These are phyloP conservation scores for Davidsoniella eucalypti DNA, from an alignment of 2,329 filamentous ascomycete genomes.

Conservation along the genomic window DNA sequence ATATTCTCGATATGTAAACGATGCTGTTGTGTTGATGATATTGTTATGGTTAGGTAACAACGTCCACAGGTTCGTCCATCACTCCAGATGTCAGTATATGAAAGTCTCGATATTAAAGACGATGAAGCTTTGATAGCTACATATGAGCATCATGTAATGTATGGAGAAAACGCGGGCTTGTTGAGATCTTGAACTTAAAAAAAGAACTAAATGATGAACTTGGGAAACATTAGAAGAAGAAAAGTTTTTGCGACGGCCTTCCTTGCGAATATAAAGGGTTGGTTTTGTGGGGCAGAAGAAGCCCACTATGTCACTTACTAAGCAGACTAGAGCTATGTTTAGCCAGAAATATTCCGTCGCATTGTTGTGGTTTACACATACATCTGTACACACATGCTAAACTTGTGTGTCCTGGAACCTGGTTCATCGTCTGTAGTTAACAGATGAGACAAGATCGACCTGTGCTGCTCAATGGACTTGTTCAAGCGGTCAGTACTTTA, in stretches of 20 bases:
- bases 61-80: neutral
- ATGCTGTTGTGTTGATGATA: neutral
- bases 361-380: too few species aligned
- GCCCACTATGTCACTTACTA: conserved; percentile 3
- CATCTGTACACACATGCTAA: too few species aligned
- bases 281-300: conserved; percentile 7
- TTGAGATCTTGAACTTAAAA: too few species aligned
- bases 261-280: conserved; percentile 4
- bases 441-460: too few species aligned
- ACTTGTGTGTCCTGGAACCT: too few species aligned
- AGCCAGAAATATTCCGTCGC: conserved; percentile 4
- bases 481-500: too few species aligned
- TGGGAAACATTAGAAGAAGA: neutral
- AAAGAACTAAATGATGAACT: neutral
- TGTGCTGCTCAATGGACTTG: too few species aligned
- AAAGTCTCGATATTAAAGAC: conserved; percentile 1
- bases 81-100: too few species aligned
- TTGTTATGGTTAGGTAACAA: too few species aligned
- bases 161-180: too few species aligned
- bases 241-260: neutral
- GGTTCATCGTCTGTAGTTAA: too few species aligned
- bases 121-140: neutral
- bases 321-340: neutral
- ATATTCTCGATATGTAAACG: too few species aligned
- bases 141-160: neutral